These are phyloP conservation scores for Globisporangium abappressorium DNA, from an alignment of 352 stramenopile genomes.

Conservation along the genomic window DNA sequence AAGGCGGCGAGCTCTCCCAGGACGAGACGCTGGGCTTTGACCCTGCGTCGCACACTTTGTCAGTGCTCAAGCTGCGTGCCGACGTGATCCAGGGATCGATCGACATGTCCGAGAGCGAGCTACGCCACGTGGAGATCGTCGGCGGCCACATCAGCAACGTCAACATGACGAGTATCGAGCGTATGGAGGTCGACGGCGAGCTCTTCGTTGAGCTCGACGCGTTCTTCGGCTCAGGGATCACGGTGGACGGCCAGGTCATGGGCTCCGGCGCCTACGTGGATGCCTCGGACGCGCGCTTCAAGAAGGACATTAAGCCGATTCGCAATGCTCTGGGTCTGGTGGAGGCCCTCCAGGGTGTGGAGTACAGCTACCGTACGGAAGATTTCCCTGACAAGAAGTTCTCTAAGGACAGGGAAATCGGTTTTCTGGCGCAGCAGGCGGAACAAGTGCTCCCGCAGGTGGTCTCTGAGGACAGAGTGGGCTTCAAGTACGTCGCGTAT, in stretches of 20 bases:
- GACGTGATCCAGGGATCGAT: conserved; percentile 64
- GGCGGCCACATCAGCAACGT: conserved; percentile 75
- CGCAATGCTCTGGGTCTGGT: conserved; percentile 43
- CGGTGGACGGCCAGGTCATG: conserved; percentile 87
- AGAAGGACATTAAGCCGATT: conserved; percentile 60
- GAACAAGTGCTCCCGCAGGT: conserved; percentile 79
- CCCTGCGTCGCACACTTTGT: conserved; percentile 31
- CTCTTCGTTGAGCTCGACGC: conserved; percentile 82
- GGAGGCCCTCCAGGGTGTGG: conserved; percentile 55
- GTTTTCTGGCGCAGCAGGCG: conserved; percentile 89
- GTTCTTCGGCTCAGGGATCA: conserved; percentile 83
- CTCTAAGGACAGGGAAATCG: conserved; percentile 46
- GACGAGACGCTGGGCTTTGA: conserved; percentile 70
- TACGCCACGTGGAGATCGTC: conserved; percentile 65
- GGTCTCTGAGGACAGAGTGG: conserved; percentile 56
- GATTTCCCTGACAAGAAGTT: conserved; percentile 52
- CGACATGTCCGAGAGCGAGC: conserved; percentile 72
- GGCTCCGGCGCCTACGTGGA: conserved; percentile 90
- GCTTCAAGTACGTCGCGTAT: conserved; percentile 90
- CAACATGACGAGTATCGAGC: conserved; percentile 69
- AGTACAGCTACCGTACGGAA: conserved; percentile 48
- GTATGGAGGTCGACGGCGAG: conserved; percentile 73
- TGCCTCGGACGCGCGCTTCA: conserved; percentile 88
- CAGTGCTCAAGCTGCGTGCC: conserved; percentile 41
- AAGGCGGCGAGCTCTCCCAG: conserved; percentile 58